Evolutionary conservation across 2,329 filamentous ascomycete species (phyloP), one percentile per base, ranked within the genome.

Genomic region (Colletotrichum karsti): DNA sequence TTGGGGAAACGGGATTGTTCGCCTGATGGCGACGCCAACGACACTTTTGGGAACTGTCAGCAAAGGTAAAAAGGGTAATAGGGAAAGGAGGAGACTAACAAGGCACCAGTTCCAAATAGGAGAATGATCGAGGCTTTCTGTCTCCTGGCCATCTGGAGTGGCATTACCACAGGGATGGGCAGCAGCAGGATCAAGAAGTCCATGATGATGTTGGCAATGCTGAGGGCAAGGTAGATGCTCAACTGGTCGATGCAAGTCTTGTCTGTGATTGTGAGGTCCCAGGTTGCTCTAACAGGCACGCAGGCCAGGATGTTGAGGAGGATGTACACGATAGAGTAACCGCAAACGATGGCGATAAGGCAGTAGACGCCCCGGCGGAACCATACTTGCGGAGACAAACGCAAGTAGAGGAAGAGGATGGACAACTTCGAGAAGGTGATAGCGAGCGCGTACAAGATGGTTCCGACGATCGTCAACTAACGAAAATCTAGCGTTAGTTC

Each of bases 321-420:
- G 15, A 59, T 33, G 15, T 59, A 53, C 18, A 79, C 70, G 50
- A 80, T 70, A n/a, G 73, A 71, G 62, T 76, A 76, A 37, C 76
- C 42, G 35, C 72, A 59, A 60, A 79, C 80, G 10, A 78, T 46
- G 4, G 55, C 59, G n/a, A 76, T 75, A 56, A 81, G 77, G 1
- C 60, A 71, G 1, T 26, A 62, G 22, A 70, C 62, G 26, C 71
- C 63, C 15, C 71, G 71, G 73, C 46, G 3, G 69, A 61, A 68
- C 20, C 60, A 50, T 18, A 28, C 18, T 5, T 41, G 42, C 8
- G 61, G 44, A 7, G 26, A 66, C n/a, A 67, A 28, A 5, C 63
- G 58, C 26, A 63, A 46, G 30, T 63, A 56, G 10, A 69, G 50
- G n/a, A 66, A 61, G n/a, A 69, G 53, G 13, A 69, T 41, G 4